Evolutionary conservation across 805 yeast genomes (phyloP), one percentile per base, ranked within the genome.

Genomic region (Suhomyces sp.): DNA sequence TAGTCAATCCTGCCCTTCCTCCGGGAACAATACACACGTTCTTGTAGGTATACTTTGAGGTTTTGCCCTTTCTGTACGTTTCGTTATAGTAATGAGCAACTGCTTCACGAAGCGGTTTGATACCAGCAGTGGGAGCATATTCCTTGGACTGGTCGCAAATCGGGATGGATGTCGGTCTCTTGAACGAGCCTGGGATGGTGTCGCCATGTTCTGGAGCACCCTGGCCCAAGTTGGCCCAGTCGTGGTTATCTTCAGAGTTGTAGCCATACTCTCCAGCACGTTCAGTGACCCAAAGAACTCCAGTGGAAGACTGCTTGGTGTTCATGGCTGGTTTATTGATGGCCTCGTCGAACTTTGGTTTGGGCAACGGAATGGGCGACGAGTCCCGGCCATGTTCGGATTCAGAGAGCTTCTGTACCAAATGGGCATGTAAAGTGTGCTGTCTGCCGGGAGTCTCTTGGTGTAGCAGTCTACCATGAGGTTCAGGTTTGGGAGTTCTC

Each of bases 151-250:
- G 60, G 39, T 71, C 71, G 9, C 75, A 65, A 11, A 77, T 60
- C 0, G 72, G 70, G 19, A 77, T 58, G 6, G 63, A 46, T 1
- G 60, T 61, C 3, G 83, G 83, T 52, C 80, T 60, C 35, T 65
- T 63, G 51, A 76, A 75, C 20, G 81, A 76, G 3, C 82, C 82
- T 2, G 76, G 76, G 28, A 77, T 60, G 6, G 70, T 65, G 31
- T 73, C 78, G 15, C 81, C 81, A 35, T 76, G 80, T 50, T 77
- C 82, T 3, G 83, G 82, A 38, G 79, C 78, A 31, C 83, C 83
- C 51, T 77, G 83, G 27, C 83, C 83, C 52, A 77, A 60, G 51
- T 77, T 77, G 24, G 79, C 75, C 82, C 82, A 77, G 9, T 63
- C 60, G 14, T 42, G 46, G 37, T 55, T 59, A 28, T 58, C 58